phyloP scores from a whole-genome alignment of 1,284 basidiomycete genomes.

The Cryptococcus jaspeensis region DNA sequence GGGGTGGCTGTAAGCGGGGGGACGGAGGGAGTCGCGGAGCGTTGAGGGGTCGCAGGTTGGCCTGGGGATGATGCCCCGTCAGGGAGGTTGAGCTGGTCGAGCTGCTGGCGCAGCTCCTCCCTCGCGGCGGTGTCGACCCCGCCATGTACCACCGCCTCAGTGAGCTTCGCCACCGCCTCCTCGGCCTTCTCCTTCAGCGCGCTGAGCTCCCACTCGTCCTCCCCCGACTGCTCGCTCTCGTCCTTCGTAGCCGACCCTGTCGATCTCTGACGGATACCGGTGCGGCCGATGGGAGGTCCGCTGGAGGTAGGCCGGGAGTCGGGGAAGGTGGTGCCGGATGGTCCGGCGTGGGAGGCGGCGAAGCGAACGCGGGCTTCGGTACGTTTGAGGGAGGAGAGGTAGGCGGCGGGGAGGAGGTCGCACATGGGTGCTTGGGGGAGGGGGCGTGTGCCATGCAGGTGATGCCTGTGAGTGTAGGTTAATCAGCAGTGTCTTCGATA shows the following conservation, averaged over 20 bases:
- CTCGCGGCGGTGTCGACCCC: constrained; percentile 7
- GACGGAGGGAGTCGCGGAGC: background rate
- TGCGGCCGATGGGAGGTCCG: constrained; percentile 9
- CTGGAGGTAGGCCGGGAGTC: background rate
- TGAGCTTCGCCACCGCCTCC: constrained; percentile 27
- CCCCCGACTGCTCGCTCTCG: constrained; percentile 14
- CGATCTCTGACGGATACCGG: constrained; percentile 25
- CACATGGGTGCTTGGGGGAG: constrained; percentile 45
- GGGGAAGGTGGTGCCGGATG: constrained; percentile 16
- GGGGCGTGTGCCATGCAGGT: constrained; percentile 43
- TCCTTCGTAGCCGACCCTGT: constrained; percentile 31
- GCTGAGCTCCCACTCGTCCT: constrained; percentile 30
- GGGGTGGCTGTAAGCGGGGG: background rate
- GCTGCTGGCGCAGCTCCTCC: constrained; percentile 31
- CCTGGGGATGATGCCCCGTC: background rate
- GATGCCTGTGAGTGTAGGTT: constrained; percentile 31
- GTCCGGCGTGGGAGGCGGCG: constrained; percentile 39
- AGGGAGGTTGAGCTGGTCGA: constrained; percentile 34
- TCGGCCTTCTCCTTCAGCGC: constrained; percentile 26
- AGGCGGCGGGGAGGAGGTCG: constrained; percentile 44
- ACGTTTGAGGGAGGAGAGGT: constrained; percentile 44
- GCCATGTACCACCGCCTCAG: constrained; percentile 20
- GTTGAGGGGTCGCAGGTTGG: background rate
- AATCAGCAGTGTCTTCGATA: background rate
- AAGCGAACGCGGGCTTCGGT: constrained; percentile 49